Evolutionary conservation across 352 stramenopile species (phyloP), one percentile per base, ranked within the genome.

Genomic region (Pythium plurisporium): DNA sequence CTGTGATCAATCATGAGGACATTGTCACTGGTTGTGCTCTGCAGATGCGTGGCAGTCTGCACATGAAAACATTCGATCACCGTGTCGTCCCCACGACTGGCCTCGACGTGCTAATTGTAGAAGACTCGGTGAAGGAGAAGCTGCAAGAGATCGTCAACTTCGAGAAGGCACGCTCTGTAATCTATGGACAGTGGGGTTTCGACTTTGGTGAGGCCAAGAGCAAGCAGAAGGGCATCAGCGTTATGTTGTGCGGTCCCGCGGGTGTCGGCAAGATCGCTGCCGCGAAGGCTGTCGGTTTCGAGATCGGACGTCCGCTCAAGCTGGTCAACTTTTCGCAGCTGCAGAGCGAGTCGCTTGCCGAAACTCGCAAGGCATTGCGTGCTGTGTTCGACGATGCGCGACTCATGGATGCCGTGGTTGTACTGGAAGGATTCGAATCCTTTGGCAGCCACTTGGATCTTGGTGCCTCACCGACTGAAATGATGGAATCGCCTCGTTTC

Each of bases 21-120:
- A 79, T 96, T 38, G 79, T 93, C 23, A 61, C 77, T 0, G 85
- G 85, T 6, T 96, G 84, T 50, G 83, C 80, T 33, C 57, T 96
- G 42, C 87, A 95, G 60, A 94, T 94, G 85, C 80, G 87, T 15
- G 87, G 87, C 27, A 94, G 81, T 29, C 50, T 96, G 30, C 84
- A 92, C 62, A 94, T 92, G 84, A 94, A 94, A 70, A 92, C 84
- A 5, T 94, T 94, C 47, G 80, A 94, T 63, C 82, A 92, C 43
- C 84, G 84, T 37, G 84, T 94, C 17, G 82, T 94, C 41, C 84
- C 84, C 2, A 86, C 80, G 10, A 80, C 69, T 9, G 84, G 82
- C 7, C 60, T 94, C 25, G 84, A 94, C 46, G 48, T 72, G 43
- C 79, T 94, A 17, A 87, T 92, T 48, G 82, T 84, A 1, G 74